A percentile compares a stretch with the other conserved stretches of the same genome.
Conservation (phyloP, 2,329 filamentous ascomycete genomes). For the Talaromyces sp. region DNA sequence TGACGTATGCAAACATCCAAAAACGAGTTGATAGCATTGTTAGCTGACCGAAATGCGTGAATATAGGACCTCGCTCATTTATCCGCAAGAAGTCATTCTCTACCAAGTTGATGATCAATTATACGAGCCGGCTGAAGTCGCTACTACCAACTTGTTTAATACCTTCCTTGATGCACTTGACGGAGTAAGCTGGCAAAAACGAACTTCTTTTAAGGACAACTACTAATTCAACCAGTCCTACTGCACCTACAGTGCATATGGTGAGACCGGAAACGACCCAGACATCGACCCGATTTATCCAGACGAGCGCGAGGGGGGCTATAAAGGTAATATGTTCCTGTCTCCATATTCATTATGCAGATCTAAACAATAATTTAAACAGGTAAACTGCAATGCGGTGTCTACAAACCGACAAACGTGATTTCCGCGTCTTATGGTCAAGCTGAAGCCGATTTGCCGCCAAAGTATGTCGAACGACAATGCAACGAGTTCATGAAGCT, state of each 20-base stretch:
- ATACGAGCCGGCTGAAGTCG: constrained; percentile 32
- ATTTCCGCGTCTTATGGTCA: constrained; percentile 55
- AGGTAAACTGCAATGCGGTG: constrained; percentile 40
- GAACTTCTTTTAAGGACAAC: not conserved
- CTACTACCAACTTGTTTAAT: constrained; percentile 34
- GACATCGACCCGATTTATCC: constrained; percentile 51
- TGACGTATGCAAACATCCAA: constrained; percentile 30
- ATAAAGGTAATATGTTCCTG: constrained; percentile 39
- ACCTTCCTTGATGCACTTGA: constrained; percentile 52
- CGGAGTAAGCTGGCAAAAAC: constrained; percentile 24
- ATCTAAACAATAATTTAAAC: not conserved
- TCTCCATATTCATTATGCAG: not conserved
- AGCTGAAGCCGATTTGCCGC: constrained; percentile 50
- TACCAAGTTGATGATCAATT: constrained; percentile 49
- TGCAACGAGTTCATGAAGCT: constrained; percentile 51
- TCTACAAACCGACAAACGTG: constrained; percentile 53
- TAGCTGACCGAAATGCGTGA: constrained; percentile 17
- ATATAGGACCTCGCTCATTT: constrained; percentile 47
- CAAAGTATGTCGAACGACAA: constrained; percentile 49
- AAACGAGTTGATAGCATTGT: not conserved
- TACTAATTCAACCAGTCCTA: constrained; percentile 32
- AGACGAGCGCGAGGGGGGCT: constrained; percentile 45
- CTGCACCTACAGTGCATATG: constrained; percentile 49
- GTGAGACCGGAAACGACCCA: constrained; percentile 46
- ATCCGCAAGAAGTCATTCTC: constrained; percentile 49